phyloP scores from a whole-genome alignment of 768 basidiomycete genomes.

The Agrocybe pediades region DNA sequence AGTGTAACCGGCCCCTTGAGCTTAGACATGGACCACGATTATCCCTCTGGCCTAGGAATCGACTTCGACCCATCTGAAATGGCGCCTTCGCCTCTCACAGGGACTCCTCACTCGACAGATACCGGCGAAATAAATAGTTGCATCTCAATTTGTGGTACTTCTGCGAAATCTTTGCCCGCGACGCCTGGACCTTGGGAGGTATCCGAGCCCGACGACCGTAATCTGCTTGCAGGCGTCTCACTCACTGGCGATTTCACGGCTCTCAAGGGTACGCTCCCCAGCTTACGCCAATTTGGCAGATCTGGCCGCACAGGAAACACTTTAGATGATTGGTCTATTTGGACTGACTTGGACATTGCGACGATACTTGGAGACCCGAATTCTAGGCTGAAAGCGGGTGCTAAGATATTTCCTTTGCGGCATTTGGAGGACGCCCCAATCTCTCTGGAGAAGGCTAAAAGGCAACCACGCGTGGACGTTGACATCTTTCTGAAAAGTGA shows the following conservation, averaged over 20 bases:
- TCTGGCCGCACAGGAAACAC: conserved; percentile 46
- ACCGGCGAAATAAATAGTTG: background rate
- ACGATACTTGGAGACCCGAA: conserved; percentile 63
- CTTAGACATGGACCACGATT: background rate
- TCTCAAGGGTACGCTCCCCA: too few species aligned
- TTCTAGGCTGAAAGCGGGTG: conserved; percentile 56
- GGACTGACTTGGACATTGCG: conserved; percentile 59
- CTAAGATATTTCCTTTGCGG: conserved; percentile 40
- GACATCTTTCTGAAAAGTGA: conserved; percentile 80
- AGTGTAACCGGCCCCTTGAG: too few species aligned
- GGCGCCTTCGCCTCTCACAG: background rate
- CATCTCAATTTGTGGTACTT: background rate
- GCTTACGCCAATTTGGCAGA: too few species aligned
- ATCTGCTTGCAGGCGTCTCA: too few species aligned
- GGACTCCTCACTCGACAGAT: background rate
- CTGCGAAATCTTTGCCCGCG: background rate
- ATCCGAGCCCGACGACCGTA: background rate
- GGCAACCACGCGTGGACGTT: conserved; percentile 76
- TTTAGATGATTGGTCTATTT: conserved; percentile 46
- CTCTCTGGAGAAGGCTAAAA: conserved; percentile 69
- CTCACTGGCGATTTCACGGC: too few species aligned
- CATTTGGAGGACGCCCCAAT: conserved; percentile 30
- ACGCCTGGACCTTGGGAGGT: background rate
- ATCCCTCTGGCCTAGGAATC: background rate
- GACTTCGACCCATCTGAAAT: conserved; percentile 17